Evolutionary conservation across 495 filamentous ascomycete species (phyloP).

Genomic region (Tuber calosporum): DNA sequence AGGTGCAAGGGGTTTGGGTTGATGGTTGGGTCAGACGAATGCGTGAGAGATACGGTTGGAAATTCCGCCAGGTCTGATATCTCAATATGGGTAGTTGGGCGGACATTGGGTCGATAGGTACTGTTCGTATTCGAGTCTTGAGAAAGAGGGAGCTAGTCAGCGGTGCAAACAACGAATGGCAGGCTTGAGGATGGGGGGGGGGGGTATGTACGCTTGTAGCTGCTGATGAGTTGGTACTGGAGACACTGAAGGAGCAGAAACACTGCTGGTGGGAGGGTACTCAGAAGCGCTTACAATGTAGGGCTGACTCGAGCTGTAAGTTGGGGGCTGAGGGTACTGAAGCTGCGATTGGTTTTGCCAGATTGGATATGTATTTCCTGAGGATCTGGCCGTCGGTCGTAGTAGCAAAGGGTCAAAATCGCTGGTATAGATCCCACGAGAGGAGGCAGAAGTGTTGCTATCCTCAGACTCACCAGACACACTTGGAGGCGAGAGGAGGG

Average conservation of each 20-base stretch:
- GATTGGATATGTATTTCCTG: slow-evolving; percentile 13
- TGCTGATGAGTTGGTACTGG: slow-evolving; percentile 27
- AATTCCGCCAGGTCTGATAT: slow-evolving; percentile 4
- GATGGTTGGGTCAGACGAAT: slow-evolving; percentile 29
- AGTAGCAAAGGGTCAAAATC: slow-evolving; percentile 37
- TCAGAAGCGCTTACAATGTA: slow-evolving; percentile 5
- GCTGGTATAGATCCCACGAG: slow-evolving; percentile 29
- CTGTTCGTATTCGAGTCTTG: slow-evolving; percentile 34
- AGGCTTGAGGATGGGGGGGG: slow-evolving; percentile 28
- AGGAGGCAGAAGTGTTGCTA: slow-evolving; percentile 2
- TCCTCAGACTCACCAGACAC: slow-evolving; percentile 10
- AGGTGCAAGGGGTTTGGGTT: slow-evolving; percentile 35
- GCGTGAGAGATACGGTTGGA: slow-evolving; percentile 20
- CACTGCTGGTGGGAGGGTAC: slow-evolving; percentile 1
- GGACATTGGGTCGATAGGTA: slow-evolving; percentile 29
- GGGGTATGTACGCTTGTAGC: slow-evolving; percentile 36
- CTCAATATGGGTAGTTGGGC: slow-evolving; percentile 22
- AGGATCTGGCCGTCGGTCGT: slow-evolving; percentile 15
- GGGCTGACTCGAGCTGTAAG: slow-evolving; percentile 9
- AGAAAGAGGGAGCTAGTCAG: slow-evolving; percentile 28
- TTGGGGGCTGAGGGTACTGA: slow-evolving; percentile 25
- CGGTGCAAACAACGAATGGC: slow-evolving; percentile 30
- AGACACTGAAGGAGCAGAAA: slow-evolving; percentile 16
- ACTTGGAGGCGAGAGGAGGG: slow-evolving; percentile 10
- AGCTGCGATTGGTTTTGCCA: slow-evolving; percentile 26